Percentiles rank a stretch among this genome's conserved stretches.
Evolutionary conservation across 1,284 basidiomycete genomes (phyloP).

Genomic region (Trichosporon asahii): DNA sequence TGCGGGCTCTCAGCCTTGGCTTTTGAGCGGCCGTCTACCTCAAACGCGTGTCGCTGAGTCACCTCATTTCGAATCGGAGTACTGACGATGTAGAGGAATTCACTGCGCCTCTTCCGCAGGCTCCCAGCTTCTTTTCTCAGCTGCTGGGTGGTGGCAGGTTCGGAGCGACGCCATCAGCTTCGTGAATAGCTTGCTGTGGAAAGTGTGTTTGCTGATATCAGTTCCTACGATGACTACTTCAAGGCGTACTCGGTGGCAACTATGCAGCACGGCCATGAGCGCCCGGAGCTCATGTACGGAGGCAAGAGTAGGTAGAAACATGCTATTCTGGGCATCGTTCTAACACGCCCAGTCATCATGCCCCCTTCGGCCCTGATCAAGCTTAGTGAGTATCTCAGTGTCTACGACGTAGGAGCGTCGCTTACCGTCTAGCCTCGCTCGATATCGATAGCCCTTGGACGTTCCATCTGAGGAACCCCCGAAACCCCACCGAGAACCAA

Average conservation of each 20-base stretch:
- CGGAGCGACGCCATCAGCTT: conserved; percentile 26
- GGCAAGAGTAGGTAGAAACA: conserved; percentile 78
- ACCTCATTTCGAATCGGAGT: not conserved
- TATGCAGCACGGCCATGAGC: conserved; percentile 46
- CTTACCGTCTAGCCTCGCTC: conserved; percentile 59
- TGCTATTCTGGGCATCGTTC: not conserved
- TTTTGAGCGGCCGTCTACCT: not conserved
- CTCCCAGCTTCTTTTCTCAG: conserved; percentile 29
- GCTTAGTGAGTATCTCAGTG: conserved; percentile 57
- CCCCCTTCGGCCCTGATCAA: conserved; percentile 89
- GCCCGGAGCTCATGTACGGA: conserved; percentile 60
- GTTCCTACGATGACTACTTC: conserved; percentile 52
- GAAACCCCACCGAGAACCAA: conserved; percentile 70
- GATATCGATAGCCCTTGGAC: conserved; percentile 94
- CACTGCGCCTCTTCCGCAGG: conserved; percentile 26
- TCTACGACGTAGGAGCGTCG: not conserved
- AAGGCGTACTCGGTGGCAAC: conserved; percentile 53
- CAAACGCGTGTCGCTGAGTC: not conserved
- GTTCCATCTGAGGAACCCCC: conserved; percentile 89
- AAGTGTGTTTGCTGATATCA: conserved; percentile 15
- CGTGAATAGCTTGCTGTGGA: conserved; percentile 24
- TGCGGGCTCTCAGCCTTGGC: not conserved
- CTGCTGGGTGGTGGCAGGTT: conserved; percentile 32
- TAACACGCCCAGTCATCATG: conserved; percentile 74
- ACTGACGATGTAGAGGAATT: conserved; percentile 21